These are phyloP conservation scores for Simmondsia chinensis DNA, from an alignment of 148 eudicot genomes.

Conservation along the genomic window DNA sequence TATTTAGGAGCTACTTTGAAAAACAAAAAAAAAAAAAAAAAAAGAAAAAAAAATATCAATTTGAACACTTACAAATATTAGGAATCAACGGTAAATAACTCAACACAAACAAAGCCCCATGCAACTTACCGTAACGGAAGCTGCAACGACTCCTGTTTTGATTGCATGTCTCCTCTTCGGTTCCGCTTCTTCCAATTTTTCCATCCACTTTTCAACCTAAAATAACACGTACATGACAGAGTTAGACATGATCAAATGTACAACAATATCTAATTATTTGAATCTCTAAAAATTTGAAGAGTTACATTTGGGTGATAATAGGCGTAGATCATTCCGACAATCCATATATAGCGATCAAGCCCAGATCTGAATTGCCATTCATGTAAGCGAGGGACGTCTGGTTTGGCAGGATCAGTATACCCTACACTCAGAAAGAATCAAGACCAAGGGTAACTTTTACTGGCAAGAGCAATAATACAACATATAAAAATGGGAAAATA, in stretches of 20 bases:
- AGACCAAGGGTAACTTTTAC: not conserved
- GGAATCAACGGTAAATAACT: constrained; percentile 1
- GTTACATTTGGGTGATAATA: constrained; percentile 85
- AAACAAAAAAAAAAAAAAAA: too few relatives aligned
- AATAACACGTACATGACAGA: constrained; percentile 1
- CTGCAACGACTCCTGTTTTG: constrained; percentile 60
- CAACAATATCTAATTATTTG: too few relatives aligned
- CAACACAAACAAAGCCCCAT: constrained; percentile 4
- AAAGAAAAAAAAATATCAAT: too few relatives aligned
- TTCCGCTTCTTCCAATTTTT: constrained; percentile 86
- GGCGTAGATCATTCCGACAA: constrained; percentile 94
- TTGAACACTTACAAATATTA: not conserved
- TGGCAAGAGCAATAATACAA: too few relatives aligned
- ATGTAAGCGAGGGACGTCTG: constrained; percentile 74
- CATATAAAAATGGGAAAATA: too few relatives aligned
- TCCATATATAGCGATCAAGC: constrained; percentile 97
- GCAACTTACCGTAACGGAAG: constrained; percentile 50
- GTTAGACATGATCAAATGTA: not conserved
- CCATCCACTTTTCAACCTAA: constrained; percentile 93
- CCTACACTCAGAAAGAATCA: constrained; percentile 33
- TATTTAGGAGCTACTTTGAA: too few relatives aligned
- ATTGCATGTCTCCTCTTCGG: constrained; percentile 57
- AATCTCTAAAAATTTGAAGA: too few relatives aligned
- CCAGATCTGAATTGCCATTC: constrained; percentile 99
- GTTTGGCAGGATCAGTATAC: constrained; percentile 91